A percentile compares a stretch with the other conserved stretches of the same genome.
phyloP scores from a whole-genome alignment of 768 basidiomycete species.

The Obba rivulosa region DNA sequence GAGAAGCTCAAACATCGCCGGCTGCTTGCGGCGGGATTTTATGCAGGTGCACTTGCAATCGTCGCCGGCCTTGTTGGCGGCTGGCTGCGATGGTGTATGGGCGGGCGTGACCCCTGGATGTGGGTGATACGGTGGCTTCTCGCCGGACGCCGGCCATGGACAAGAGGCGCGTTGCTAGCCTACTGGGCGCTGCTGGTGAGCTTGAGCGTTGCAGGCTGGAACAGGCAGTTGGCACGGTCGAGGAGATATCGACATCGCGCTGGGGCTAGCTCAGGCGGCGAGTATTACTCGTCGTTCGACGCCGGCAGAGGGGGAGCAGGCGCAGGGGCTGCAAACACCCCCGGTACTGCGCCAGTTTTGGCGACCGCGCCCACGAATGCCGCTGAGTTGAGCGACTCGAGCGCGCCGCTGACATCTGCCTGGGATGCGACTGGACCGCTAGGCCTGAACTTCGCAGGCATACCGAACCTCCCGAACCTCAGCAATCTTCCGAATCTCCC shows the following conservation, averaged over 20 bases:
- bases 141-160: constrained; percentile 74
- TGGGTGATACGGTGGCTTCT: constrained; percentile 79
- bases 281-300: constrained; percentile 2
- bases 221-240: constrained; percentile 77
- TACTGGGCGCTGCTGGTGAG: constrained; percentile 83
- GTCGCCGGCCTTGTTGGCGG: constrained; percentile 80
- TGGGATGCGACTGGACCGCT: constrained; percentile 21
- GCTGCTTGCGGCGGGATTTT: constrained; percentile 81
- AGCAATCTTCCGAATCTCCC: constrained; percentile 47
- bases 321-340: neutral
- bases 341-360: constrained; percentile 1
- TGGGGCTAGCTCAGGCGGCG: constrained; percentile 26
- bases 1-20: constrained; percentile 81
- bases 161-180: constrained; percentile 64
- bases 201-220: constrained; percentile 93
- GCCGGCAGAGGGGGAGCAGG: neutral
- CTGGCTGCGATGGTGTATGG: constrained; percentile 88
- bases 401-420: constrained; percentile 11
- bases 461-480: constrained; percentile 31
- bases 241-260: constrained; percentile 58
- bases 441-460: constrained; percentile 22
- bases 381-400: constrained; percentile 24
- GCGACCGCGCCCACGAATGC: neutral
- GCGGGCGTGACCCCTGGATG: constrained; percentile 79
- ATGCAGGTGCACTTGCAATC: constrained; percentile 68